Evolutionary conservation across 768 basidiomycete species (phyloP), one percentile per base, ranked within the genome.

Genomic region (Pholiota molesta): DNA sequence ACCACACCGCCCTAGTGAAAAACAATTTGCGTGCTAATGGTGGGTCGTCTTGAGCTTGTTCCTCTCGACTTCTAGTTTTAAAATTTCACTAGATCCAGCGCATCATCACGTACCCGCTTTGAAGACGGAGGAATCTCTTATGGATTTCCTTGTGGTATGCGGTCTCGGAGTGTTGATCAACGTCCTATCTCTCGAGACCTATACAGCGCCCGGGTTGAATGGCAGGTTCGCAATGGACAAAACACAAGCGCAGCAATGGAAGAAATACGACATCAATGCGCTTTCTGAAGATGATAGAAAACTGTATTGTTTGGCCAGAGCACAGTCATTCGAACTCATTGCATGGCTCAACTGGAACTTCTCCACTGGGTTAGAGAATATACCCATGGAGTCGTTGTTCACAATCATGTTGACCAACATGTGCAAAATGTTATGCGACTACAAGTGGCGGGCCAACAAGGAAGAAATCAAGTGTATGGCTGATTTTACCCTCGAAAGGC

Each of bases 1-100:
- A 62, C 33, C 61, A 67, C 55, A 16, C 39, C 35, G 23, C 4
- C 19, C 23, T 64, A 3, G 31, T 53, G 17, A 47, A 40, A 37
- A 14, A 47, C 13, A n/a, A 44, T 39, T 14, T 49, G 29, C 3
- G 17, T 11, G 21, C 11, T 17, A 44, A 16, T 17, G n/a, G 49
- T n/a, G 28, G 3, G 40, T 31, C 2, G 3, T 39, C 6, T 54
- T 14, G 3, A 7, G 33, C 17, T 7, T 13, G 16, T 2, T 19
- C 6, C 5, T 35, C 9, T 14, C 10, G 2, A n/a, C 35, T 23
- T 33, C 21, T 9, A 54, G 5, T 10, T 19, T 39, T n/a, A n/a
- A n/a, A n/a, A n/a, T 35, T 19, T 6, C 14, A 8, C 2, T 21
- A 54, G 53, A 17, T 37, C 7, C 31, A 1, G 33, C 53, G 10